A percentile compares a stretch with the other conserved stretches of the same genome.
Conservation (phyloP, 345 rosid genomes). For the Viola odorata region DNA sequence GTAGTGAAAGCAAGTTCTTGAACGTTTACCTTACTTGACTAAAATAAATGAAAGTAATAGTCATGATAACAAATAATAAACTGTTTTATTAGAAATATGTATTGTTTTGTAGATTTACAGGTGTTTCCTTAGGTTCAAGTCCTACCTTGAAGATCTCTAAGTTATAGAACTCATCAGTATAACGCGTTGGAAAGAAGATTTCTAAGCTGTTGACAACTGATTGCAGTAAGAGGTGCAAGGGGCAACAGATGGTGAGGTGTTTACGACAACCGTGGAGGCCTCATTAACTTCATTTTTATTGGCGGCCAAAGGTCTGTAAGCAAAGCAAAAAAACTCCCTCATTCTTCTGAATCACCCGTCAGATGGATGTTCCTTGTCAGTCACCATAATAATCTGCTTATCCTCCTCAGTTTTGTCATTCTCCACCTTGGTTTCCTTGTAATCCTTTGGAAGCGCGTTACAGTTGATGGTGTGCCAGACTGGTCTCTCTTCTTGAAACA, state of each 20-base stretch:
- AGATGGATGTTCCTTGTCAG: slow-evolving; percentile 28
- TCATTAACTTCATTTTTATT: not conserved
- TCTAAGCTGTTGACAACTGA: no score
- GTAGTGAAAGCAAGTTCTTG: no score
- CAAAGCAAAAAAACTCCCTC: not conserved
- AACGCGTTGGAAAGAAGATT: no score
- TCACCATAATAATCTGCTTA: slow-evolving; percentile 41
- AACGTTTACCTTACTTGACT: no score
- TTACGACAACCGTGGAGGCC: not conserved
- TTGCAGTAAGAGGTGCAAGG: not conserved
- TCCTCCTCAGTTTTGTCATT: slow-evolving; percentile 25
- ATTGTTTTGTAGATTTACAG: no score
- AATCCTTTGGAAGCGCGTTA: slow-evolving; percentile 50
- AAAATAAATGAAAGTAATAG: no score
- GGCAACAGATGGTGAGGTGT: no score
- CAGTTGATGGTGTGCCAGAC: slow-evolving; percentile 86
- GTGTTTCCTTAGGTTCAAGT: no score
- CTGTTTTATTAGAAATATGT: no score
- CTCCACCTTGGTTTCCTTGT: slow-evolving; percentile 32
- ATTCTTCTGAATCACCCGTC: slow-evolving; percentile 24
- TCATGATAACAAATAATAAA: no score
- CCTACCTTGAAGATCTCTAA: no score
- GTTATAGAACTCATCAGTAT: no score
- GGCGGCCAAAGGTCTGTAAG: not conserved
- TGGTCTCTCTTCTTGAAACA: slow-evolving; percentile 89